phyloP scores from a whole-genome alignment of 176 grass and related monocot genomes.

The Bothriochloa decipiens region DNA sequence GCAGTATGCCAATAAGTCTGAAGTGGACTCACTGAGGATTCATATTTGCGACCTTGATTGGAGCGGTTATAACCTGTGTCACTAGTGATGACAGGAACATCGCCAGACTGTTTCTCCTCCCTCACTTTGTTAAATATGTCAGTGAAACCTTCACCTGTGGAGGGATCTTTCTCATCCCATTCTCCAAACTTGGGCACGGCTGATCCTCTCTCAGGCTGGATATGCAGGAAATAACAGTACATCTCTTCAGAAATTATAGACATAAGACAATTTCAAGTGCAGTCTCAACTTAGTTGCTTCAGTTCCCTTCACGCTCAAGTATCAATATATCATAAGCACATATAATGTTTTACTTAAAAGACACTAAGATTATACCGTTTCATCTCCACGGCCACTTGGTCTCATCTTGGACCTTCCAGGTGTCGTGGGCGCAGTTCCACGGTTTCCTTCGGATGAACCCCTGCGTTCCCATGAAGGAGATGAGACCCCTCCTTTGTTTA shows the following conservation, averaged over 20 bases:
- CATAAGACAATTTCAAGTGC: not conserved
- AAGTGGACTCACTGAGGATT: slow-evolving; percentile 63
- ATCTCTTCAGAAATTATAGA: slow-evolving; percentile 27
- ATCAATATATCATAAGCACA: not conserved
- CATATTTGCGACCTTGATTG: slow-evolving; percentile 50
- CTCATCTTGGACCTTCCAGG: slow-evolving; percentile 60
- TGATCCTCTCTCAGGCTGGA: slow-evolving; percentile 77
- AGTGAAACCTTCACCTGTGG: slow-evolving; percentile 80
- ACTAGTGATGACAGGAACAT: slow-evolving; percentile 34
- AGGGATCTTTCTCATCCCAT: slow-evolving; percentile 87
- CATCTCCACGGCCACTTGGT: slow-evolving; percentile 54
- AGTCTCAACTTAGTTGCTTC: not conserved
- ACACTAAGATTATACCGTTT: slow-evolving; percentile 53
- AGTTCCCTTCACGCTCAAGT: not conserved
- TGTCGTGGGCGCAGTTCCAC: slow-evolving; percentile 43
- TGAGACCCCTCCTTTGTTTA: slow-evolving; percentile 57
- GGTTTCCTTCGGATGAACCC: slow-evolving; percentile 54
- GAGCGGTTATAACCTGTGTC: slow-evolving; percentile 44
- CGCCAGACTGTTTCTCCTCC: slow-evolving; percentile 69
- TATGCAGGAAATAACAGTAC: slow-evolving; percentile 2
- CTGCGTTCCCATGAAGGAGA: slow-evolving; percentile 63
- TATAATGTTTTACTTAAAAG: not conserved
- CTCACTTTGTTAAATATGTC: slow-evolving; percentile 86
- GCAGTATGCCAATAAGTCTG: not conserved
- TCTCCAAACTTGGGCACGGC: slow-evolving; percentile 90